Evolutionary conservation across 1,284 basidiomycete genomes (phyloP).

Genomic region (Cutaneotrichosporon cyanovorans): DNA sequence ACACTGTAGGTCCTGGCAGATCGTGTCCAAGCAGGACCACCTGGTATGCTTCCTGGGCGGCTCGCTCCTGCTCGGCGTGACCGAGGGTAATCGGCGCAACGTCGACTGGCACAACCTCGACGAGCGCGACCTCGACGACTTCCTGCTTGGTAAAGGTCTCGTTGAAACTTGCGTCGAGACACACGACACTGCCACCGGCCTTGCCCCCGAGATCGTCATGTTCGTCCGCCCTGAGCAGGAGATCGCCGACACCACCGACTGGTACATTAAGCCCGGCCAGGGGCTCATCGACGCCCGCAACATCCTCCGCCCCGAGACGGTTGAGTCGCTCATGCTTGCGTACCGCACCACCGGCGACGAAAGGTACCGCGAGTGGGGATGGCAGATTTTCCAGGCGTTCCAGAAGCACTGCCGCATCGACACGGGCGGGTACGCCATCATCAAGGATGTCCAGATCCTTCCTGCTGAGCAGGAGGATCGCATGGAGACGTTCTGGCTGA

Average conservation of each 20-base stretch:
- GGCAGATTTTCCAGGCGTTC: conserved; percentile 86
- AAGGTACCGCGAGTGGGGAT: conserved; percentile 74
- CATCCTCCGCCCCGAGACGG: conserved; percentile 88
- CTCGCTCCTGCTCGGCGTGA: conserved; percentile 81
- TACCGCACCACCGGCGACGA: conserved; percentile 73
- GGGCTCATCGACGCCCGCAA: conserved; percentile 73
- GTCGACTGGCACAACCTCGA: conserved; percentile 46
- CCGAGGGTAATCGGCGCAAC: conserved; percentile 55
- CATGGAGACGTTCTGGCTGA: conserved; percentile 94
- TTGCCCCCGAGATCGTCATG: conserved; percentile 76
- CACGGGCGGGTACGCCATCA: conserved; percentile 72
- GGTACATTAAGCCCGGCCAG: conserved; percentile 69
- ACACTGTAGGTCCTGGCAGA: conserved; percentile 55
- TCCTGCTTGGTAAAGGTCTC: conserved; percentile 70
- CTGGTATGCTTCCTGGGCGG: conserved; percentile 92
- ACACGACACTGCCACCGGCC: conserved; percentile 75
- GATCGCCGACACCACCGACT: conserved; percentile 53
- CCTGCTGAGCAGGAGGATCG: conserved; percentile 67
- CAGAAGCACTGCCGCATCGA: conserved; percentile 66
- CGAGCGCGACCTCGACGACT: conserved; percentile 60
- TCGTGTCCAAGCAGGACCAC: conserved; percentile 86
- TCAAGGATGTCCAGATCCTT: conserved; percentile 70
- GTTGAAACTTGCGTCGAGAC: conserved; percentile 82
- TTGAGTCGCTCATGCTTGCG: conserved; percentile 87
- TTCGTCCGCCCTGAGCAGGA: conserved; percentile 54